phyloP scores from a whole-genome alignment of 768 basidiomycete genomes.

The Lactarius indigo region DNA sequence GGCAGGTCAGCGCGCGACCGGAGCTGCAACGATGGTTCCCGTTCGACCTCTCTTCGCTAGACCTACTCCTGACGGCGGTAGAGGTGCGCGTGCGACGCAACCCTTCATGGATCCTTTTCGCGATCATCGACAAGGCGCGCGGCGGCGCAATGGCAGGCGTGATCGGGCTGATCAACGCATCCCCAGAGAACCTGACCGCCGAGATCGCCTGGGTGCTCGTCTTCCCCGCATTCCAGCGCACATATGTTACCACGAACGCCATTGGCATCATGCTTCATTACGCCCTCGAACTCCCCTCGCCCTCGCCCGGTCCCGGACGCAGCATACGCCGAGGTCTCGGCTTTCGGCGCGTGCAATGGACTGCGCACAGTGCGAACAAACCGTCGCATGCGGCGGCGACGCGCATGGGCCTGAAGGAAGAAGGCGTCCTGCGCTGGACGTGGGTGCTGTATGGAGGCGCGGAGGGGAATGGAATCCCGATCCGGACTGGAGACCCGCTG shows the following conservation, averaged over 20 bases:
- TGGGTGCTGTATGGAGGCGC: constrained; percentile 29
- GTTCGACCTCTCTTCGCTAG: constrained; percentile 26
- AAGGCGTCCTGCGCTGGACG: constrained; percentile 41
- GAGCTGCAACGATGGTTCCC: constrained; percentile 36
- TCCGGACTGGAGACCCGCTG: constrained; percentile 31
- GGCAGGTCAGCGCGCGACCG: constrained; percentile 27
- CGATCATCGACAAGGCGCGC: constrained; percentile 39
- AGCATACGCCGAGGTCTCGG: constrained; percentile 35
- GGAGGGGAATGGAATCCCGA: constrained; percentile 9
- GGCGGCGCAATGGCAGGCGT: constrained; percentile 37
- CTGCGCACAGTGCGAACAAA: constrained; percentile 36
- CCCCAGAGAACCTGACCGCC: constrained; percentile 4
- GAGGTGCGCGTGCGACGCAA: constrained; percentile 26
- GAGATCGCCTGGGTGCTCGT: constrained; percentile 17
- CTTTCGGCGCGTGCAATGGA: constrained; percentile 48
- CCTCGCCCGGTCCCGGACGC: neutral
- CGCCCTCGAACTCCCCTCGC: constrained; percentile 30
- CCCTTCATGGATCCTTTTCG: constrained; percentile 33
- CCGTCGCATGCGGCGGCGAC: constrained; percentile 39
- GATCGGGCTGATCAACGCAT: constrained; percentile 33
- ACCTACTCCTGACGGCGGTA: constrained; percentile 28
- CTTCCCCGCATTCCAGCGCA: constrained; percentile 15
- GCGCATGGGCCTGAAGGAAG: constrained; percentile 46
- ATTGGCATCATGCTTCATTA: constrained; percentile 41
- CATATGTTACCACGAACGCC: constrained; percentile 28